phyloP scores from a whole-genome alignment of 768 basidiomycete genomes.

The Suillus sp. region DNA sequence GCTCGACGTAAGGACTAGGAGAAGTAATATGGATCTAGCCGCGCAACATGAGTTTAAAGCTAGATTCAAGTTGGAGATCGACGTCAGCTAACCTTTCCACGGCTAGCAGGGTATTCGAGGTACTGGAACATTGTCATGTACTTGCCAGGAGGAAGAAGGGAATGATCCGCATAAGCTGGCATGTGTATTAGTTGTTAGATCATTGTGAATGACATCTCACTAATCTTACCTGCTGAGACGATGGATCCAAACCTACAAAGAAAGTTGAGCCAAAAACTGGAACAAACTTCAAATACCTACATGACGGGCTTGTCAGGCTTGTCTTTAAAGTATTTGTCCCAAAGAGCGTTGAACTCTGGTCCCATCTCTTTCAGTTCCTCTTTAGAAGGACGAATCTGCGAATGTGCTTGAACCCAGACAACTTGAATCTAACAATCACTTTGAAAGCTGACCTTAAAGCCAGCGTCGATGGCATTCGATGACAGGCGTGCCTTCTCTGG shows the following conservation, averaged over 20 bases:
- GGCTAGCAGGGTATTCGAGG: slow-evolving; percentile 73
- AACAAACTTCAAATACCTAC: slow-evolving; percentile 34
- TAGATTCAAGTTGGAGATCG: no score
- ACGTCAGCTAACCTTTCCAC: slow-evolving; percentile 53
- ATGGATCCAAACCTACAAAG: slow-evolving; percentile 59
- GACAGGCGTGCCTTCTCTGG: slow-evolving; percentile 69
- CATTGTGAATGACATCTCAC: neutral
- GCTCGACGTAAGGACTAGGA: slow-evolving; percentile 60
- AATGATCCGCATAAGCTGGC: slow-evolving; percentile 68
- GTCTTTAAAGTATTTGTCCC: slow-evolving; percentile 74
- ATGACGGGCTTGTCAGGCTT: slow-evolving; percentile 81
- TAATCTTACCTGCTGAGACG: slow-evolving; percentile 53
- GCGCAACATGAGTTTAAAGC: neutral
- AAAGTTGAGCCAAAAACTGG: neutral
- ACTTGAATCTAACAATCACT: neutral
- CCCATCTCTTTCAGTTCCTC: slow-evolving; percentile 77
- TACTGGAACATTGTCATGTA: slow-evolving; percentile 79
- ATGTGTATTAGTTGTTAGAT: slow-evolving; percentile 1
- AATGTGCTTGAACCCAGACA: slow-evolving; percentile 4
- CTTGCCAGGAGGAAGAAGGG: slow-evolving; percentile 69
- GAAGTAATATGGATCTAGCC: slow-evolving; percentile 62
- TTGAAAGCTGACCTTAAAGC: slow-evolving; percentile 55
- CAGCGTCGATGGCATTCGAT: slow-evolving; percentile 74
- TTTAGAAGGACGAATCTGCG: slow-evolving; percentile 66
- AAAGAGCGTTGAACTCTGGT: slow-evolving; percentile 71